Conservation (phyloP, 306 rosid genomes). For the Cucumis cinereus region DNA sequence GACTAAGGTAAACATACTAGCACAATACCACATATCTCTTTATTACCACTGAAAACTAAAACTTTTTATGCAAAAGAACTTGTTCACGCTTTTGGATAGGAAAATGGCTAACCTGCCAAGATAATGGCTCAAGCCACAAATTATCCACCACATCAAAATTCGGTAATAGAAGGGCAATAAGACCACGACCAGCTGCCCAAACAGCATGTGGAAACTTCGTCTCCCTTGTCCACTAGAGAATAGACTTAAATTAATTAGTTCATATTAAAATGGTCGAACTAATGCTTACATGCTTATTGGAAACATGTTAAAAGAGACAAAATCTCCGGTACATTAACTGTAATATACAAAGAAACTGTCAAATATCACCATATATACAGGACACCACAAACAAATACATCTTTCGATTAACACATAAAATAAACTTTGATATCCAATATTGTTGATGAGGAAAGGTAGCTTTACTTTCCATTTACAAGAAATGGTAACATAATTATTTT, state of each 20-base stretch:
- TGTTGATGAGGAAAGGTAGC: background rate
- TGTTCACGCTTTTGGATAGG: background rate
- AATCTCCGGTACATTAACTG: background rate
- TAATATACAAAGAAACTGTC: background rate
- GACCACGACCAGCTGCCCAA: slow-evolving; percentile 98
- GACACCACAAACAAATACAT: background rate
- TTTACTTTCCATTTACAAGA: background rate
- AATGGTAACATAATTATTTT: too few relatives aligned
- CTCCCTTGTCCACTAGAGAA: slow-evolving; percentile 78
- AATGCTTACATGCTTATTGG: background rate
- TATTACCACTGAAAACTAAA: background rate
- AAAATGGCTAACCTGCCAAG: slow-evolving; percentile 80
- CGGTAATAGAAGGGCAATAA: slow-evolving; percentile 73
- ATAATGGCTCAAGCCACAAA: slow-evolving; percentile 90
- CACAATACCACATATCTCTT: background rate
- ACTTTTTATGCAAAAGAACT: background rate
- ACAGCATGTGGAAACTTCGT: slow-evolving; percentile 91
- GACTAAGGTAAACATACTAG: background rate
- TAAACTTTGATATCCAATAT: background rate
- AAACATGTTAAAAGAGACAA: background rate
- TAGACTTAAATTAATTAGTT: background rate
- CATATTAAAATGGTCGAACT: slow-evolving; percentile 12
- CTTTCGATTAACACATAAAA: background rate
- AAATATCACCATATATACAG: background rate
- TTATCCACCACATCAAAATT: slow-evolving; percentile 80